Evolutionary conservation across 768 basidiomycete species (phyloP).

Genomic region (Tulasnella sp.): DNA sequence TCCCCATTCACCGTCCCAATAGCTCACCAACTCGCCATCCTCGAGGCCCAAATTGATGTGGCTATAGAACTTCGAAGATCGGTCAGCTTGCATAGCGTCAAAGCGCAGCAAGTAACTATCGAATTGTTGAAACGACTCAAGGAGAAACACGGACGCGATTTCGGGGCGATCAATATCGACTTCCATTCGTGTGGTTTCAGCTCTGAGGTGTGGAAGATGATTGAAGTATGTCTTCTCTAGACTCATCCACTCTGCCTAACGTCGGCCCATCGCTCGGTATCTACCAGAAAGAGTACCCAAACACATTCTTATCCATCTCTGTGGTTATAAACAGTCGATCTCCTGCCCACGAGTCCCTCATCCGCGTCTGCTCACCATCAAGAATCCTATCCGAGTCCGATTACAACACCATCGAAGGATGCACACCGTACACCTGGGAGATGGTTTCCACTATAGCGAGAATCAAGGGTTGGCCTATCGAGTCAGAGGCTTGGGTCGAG

Average conservation of each 20-base stretch:
- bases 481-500: constrained; percentile 39
- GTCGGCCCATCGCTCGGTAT: neutral
- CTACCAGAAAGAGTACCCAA: constrained; percentile 50
- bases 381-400: constrained; percentile 84
- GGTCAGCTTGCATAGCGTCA: constrained; percentile 81
- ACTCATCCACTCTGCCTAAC: neutral
- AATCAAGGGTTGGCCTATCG: constrained; percentile 65
- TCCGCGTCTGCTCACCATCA: constrained; percentile 46
- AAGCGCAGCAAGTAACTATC: constrained; percentile 53
- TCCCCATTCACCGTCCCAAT: constrained; percentile 71
- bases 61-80: constrained; percentile 68
- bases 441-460: constrained; percentile 62
- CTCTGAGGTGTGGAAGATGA: constrained; percentile 54
- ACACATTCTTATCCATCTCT: constrained; percentile 80
- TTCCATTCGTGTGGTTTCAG: constrained; percentile 85
- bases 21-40: constrained; percentile 65
- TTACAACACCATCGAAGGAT: constrained; percentile 50
- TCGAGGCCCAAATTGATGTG: constrained; percentile 74
- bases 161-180: constrained; percentile 64
- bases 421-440: constrained; percentile 55
- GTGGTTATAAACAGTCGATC: constrained; percentile 72
- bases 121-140: constrained; percentile 52
- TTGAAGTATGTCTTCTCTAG: constrained; percentile 46
- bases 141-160: constrained; percentile 42
- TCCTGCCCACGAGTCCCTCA: constrained; percentile 46